Evolutionary conservation across 2,329 filamentous ascomycete genomes (phyloP), one percentile per base, ranked within the genome.

Genomic region (Septoria petroselini): DNA sequence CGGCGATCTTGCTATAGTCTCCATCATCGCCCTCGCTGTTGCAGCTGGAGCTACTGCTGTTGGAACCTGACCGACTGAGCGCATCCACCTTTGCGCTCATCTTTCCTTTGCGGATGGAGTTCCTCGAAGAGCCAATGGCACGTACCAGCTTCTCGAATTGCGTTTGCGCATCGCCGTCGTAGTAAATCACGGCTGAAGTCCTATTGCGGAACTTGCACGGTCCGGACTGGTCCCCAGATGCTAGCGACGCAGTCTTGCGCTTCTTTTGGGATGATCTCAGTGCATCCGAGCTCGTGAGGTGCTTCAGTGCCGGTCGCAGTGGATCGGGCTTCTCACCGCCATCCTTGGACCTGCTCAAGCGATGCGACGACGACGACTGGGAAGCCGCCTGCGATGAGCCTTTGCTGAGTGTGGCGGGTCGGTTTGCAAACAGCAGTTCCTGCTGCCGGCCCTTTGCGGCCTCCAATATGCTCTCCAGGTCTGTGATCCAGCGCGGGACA

Each of bases 141-240:
- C 88, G 84, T 49, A 95, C 90, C 41, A 95, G 73, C 48, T 85
- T 78, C 61, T 95, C 90, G 58, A 96, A 89, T 31, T 85, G 82
- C 42, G 82, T 82, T 65, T 96, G 90, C 3, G 94, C 84, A 54
- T 88, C 84, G 59, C 86, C 88, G 65, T 96, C 91, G 66, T 96
- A 96, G 69, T 89, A 91, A n/a, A 96, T 86, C 33, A 93, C 84
- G 39, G 91, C 84, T 76, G 88, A 86, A 50, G 78, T 84, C 58
- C 85, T 81, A 3, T 82, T 83, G 47, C 86, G 82, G 65, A 85
- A 86, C 54, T 82, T 80, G 8, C 73, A 68, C 1, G 74, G 70
- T 3, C 68, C 70, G 5, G 70, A 71, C 6, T 61, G 57, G 34
- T 65, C 62, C 14, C 65, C 70, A 3, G 72, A 74, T 5, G 63